Evolutionary conservation across 441 rosid genomes (phyloP).

Genomic region (Populus hybrid): DNA sequence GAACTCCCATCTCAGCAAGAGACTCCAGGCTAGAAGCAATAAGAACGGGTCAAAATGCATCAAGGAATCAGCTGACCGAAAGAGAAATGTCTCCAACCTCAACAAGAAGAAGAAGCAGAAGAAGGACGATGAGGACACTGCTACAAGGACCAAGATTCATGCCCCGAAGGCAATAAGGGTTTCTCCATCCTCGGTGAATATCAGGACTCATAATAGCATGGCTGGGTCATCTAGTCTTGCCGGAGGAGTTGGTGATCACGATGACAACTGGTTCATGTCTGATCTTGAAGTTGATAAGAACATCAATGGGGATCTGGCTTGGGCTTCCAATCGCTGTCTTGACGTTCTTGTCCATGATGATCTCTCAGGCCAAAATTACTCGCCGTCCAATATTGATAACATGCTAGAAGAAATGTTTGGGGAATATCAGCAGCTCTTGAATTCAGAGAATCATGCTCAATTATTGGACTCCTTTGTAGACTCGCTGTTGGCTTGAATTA

Average conservation of each 20-base stretch:
- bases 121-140: background rate
- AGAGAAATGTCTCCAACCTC: background rate
- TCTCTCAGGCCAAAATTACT: background rate
- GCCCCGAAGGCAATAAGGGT: background rate
- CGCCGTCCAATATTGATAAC: background rate
- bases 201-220: background rate
- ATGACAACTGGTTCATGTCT: background rate
- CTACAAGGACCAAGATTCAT: background rate
- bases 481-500: background rate
- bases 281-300: background rate
- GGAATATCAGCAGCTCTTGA: background rate
- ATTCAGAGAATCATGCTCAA: background rate
- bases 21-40: background rate
- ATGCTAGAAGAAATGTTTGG: background rate
- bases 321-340: background rate
- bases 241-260: background rate
- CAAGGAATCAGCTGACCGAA: background rate
- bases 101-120: background rate
- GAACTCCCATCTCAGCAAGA: background rate
- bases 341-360: background rate
- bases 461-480: background rate
- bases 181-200: background rate
- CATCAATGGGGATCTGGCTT: background rate
- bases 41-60: background rate
- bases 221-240: background rate